Evolutionary conservation across 371 early-diverging fungal species (phyloP).

Genomic region (Apophysomyces elegans): DNA sequence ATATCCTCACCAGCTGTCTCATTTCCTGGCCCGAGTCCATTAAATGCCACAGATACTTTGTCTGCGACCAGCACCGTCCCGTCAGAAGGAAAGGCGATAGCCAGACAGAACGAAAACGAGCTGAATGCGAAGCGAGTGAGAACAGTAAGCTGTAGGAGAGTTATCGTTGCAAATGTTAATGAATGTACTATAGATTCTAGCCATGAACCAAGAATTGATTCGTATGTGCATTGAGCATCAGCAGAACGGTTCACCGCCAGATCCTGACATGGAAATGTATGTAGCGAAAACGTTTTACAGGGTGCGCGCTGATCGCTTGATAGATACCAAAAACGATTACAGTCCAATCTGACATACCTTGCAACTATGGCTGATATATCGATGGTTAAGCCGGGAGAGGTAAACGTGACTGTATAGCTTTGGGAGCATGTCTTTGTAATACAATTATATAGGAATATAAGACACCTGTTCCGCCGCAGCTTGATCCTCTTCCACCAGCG

Average conservation of each 20-base stretch:
- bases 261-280: slow-evolving; percentile 32
- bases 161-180: neutral
- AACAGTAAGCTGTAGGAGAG: slow-evolving; percentile 26
- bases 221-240: slow-evolving; percentile 51
- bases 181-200: slow-evolving; percentile 35
- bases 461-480: slow-evolving; percentile 43
- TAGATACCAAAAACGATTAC: slow-evolving; percentile 58
- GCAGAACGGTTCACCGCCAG: slow-evolving; percentile 28
- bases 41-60: slow-evolving; percentile 8
- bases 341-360: slow-evolving; percentile 57
- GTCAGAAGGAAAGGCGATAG: slow-evolving; percentile 13
- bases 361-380: slow-evolving; percentile 63
- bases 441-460: slow-evolving; percentile 32
- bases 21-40: slow-evolving; percentile 8
- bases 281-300: neutral
- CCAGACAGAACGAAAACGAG: slow-evolving; percentile 21
- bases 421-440: slow-evolving; percentile 1
- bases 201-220: slow-evolving; percentile 56
- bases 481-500: slow-evolving; percentile 46
- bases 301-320: neutral
- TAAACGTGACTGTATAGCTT: slow-evolving; percentile 21
- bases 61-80: slow-evolving; percentile 2
- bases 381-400: slow-evolving; percentile 54
- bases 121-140: slow-evolving; percentile 43
- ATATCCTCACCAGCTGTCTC: neutral